These are phyloP conservation scores for Polytrichum commune DNA, from an alignment of 225 moss, liverwort and hornwort genomes.

Conservation along the genomic window DNA sequence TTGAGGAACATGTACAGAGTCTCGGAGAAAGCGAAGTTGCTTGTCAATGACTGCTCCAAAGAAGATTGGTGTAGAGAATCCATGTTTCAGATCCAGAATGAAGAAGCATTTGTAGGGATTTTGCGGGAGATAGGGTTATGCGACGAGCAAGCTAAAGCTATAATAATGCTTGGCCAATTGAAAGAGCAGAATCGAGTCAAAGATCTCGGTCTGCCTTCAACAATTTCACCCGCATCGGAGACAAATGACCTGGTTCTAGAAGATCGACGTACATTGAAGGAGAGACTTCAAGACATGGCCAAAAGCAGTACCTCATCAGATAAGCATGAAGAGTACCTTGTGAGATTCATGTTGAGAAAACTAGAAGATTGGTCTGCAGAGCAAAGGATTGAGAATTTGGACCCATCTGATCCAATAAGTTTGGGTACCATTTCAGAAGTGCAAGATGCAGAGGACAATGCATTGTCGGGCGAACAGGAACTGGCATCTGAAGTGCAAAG, in stretches of 20 bases:
- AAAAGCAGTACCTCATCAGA: neutral
- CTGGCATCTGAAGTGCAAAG: no score
- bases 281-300: neutral
- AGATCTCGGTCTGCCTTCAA: neutral
- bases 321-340: neutral
- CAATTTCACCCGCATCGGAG: neutral
- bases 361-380: neutral
- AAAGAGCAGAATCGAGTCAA: neutral
- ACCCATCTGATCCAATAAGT: no score
- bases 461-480: no score
- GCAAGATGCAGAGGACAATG: neutral
- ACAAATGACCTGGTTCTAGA: neutral
- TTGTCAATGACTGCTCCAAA: neutral
- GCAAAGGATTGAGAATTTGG: neutral
- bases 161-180: no score
- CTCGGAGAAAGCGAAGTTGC: neutral
- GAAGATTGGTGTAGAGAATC: neutral
- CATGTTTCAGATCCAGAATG: constrained; percentile 6
- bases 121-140: constrained; percentile 2
- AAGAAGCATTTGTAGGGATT: constrained; percentile 4
- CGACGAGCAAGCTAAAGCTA: neutral
- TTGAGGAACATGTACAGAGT: neutral
- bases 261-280: neutral
- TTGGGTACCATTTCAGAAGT: no score
- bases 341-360: neutral